Base-by-base conservation (phyloP, 345 rosid species). In the Cardiospermum halicacabum region DNA sequence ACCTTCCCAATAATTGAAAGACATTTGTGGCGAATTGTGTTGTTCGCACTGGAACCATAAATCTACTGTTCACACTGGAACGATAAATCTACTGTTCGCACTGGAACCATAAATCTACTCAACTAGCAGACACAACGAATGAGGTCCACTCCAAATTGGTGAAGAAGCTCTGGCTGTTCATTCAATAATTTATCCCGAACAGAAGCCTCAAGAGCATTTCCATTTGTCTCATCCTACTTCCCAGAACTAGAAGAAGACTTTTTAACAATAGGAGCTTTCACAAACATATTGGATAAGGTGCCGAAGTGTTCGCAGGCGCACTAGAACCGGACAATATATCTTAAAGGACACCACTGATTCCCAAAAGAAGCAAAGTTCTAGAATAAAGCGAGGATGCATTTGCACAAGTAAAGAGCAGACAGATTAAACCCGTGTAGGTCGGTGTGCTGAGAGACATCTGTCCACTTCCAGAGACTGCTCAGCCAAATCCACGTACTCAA, bases 401-500 rank as follows among this genome's bases (percentile, higher is more conserved):
- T 53, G 99, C 97, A 79, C 92, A 95, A n/a, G 94, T 89, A 58
- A 98, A 89, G 49, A 95, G 90, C 62, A 95, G 74, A 32, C 99
- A 94, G 65, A 95, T 89, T 78, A 95, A 81, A 18, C 99, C 99
- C 77, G 99, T 95, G 73, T 91, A 95, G 26, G 97, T 95, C 40
- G 97, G 82, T 54, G 85, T 72, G 70, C 94, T 86, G 21, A 95
- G 86, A 60, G 96, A 95, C 56, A 97, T 89, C 78, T 91, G 99
- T 54, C 96, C 97, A 71, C 97, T 89, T 39, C 99, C 96, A 5
- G 96, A 76, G 76, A 96, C 97, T 95, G 99, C 75, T 95, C 99
- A 58, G 99, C 99, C 71, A 95, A 80, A 78, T 95, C 99, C 99
- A 95, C 91, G 63, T 95, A 95, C 80, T 91, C 99, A 27, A 95